Percentiles rank a stretch among this genome's conserved stretches.
Evolutionary conservation across 306 rosid species (phyloP).

Genomic region (Cucumis cinereus): DNA sequence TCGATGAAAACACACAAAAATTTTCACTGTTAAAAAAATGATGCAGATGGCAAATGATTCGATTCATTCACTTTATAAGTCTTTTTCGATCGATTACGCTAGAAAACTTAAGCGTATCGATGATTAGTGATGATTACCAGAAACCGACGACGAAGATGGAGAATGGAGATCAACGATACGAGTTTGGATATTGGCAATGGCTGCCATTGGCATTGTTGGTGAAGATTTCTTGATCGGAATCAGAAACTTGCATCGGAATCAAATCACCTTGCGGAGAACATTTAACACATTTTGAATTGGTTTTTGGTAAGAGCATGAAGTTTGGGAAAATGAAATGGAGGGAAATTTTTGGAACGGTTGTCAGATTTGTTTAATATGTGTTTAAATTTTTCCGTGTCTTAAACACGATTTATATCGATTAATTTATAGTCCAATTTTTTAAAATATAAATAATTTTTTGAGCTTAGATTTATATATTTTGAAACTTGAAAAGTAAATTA

Average conservation of each 20-base stretch:
- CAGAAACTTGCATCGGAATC: not conserved
- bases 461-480: too few relatives aligned
- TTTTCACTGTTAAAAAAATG: not conserved
- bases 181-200: not conserved
- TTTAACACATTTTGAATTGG: not conserved
- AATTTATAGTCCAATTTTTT: too few relatives aligned
- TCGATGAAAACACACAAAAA: not conserved
- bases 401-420: too few relatives aligned
- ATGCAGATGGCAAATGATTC: not conserved
- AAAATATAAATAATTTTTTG: too few relatives aligned
- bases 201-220: not conserved
- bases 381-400: too few relatives aligned
- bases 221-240: not conserved
- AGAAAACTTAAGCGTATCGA: not conserved
- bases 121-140: conserved; percentile 14
- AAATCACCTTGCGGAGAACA: not conserved
- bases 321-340: not conserved
- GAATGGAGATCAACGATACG: conserved; percentile 14
- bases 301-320: conserved; percentile 3
- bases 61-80: not conserved
- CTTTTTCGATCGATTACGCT: not conserved
- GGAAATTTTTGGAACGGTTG: not conserved
- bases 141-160: conserved; percentile 16
- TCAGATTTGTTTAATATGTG: not conserved
- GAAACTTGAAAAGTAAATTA: too few relatives aligned